Evolutionary conservation across 768 basidiomycete species (phyloP), one percentile per base, ranked within the genome.

Genomic region (Mycena crocata): DNA sequence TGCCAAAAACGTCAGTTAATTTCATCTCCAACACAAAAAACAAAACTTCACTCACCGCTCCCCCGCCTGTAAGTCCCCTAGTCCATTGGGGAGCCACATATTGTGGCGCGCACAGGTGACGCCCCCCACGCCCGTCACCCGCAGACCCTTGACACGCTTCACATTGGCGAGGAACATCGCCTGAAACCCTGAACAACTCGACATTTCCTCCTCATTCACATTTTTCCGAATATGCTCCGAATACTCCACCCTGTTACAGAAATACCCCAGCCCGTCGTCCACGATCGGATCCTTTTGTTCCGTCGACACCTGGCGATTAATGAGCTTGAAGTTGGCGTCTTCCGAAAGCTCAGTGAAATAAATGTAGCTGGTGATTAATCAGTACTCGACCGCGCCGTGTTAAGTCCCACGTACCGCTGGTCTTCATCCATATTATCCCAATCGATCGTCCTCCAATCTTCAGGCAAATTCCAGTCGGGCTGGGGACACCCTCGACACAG

Each of bases 61-160:
- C 5, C 72, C 72, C 14, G 52, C 44, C 50, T 73, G 72, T n/a
- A 73, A 51, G 40, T 73, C 68, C 10, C 70, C 71, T 15, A 74
- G 62, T 1, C 71, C 66, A 21, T 61, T 62, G 3, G 71, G 48
- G 1, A 37, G 40, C 44, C 62, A 58, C 37, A 68, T 30, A n/a
- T 68, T 60, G 34, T 70, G 68, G 7, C 46, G 65, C 1, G 66
- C 58, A 8, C 73, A 73, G 2, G 55, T 60, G 7, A 66, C 62
- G 2, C 55, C 54, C 5, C 55, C 71, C 0, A 72, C 44, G 1
- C 71, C 71, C 2, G 68, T 67, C 12, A 30, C 34, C 14, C 44
- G 58, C 15, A 72, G 44, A 7, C 68, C 68, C n/a, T 55, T 72
- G 0, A 62, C 40, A 5, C 57, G 54, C 55, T 67, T 68, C 21